Evolutionary conservation across 2,329 filamentous ascomycete species (phyloP), one percentile per base, ranked within the genome.

Genomic region (Lachnellula cervina): DNA sequence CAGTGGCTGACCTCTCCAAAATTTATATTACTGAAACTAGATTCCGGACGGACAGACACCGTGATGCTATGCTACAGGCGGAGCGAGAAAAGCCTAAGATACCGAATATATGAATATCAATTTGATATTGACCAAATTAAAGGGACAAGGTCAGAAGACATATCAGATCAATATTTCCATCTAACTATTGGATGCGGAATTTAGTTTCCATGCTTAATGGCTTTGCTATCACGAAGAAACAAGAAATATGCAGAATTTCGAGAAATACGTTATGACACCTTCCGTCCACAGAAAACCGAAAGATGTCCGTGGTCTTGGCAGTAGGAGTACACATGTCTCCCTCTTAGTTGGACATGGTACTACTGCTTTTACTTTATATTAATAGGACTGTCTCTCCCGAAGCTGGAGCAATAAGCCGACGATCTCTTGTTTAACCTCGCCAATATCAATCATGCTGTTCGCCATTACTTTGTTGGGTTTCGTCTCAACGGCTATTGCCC

Each of bases 401-500:
- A 21, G 19, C 47, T 35, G 32, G 25, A 43, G 21, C 49, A 49
- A 25, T 3, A 5, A 23, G 21, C 13, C 16, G 28, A 38, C 7
- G 9, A 40, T 43, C 21, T 51, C 32, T 37, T n/a, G 17, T 37
- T 16, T 32, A 5, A 25, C 35, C 21, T 45, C 23, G 25, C 21
- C 40, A 44, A 25, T 11, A 16, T 44, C 11, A 53, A 58, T 47
- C 32, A 63, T 67, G 61, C 57, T 58, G 21, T 61, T 57, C 28
- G 45, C 54, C 28, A 34, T 65, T 35, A 34, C 56, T 37, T 5
- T 61, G 35, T 44, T 63, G 17, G 59, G 56, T 3, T 49, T 67
- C 8, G 47, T 63, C 9, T 61, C 65, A 5, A 57, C 54, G 6
- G 64, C 60, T 23, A 44, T 49, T 13, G 65, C 64, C 34, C 66